phyloP scores from a whole-genome alignment of 176 grass and related monocot species.

The Juncus inflexus region DNA sequence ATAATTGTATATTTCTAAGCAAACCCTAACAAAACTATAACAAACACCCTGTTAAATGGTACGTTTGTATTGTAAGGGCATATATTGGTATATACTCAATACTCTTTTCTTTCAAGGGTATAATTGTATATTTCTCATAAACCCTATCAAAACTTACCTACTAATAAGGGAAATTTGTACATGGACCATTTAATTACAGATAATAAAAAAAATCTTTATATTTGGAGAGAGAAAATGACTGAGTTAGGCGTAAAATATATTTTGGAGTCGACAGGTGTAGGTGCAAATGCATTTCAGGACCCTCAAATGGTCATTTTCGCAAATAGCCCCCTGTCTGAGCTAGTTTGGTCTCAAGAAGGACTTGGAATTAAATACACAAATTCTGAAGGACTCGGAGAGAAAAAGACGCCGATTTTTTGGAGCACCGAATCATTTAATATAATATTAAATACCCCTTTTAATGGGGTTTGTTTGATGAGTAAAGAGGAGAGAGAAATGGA shows the following conservation, averaged over 20 bases:
- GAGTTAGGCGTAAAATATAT: conserved; percentile 19
- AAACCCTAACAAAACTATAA: not conserved
- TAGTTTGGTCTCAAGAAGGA: conserved; percentile 73
- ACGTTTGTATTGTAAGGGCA: too few relatives aligned
- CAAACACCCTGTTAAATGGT: not conserved
- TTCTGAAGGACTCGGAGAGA: conserved; percentile 39
- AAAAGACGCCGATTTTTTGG: conserved; percentile 58
- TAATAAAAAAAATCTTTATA: not conserved
- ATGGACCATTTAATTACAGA: conserved; percentile 3
- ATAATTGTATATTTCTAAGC: too few relatives aligned
- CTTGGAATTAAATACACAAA: conserved; percentile 62
- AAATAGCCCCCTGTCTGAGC: conserved; percentile 58
- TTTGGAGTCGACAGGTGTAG: conserved; percentile 50
- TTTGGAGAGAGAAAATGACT: conserved; percentile 4
- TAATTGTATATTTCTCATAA: not conserved
- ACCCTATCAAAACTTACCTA: not conserved
- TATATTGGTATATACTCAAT: too few relatives aligned
- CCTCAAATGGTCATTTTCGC: conserved; percentile 36
- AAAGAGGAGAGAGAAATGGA: conserved; percentile 8
- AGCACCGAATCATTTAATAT: conserved; percentile 66
- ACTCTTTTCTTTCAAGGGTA: too few relatives aligned
- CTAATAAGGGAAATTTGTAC: conserved; percentile 1
- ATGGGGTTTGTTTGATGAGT: conserved; percentile 32
- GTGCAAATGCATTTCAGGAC: conserved; percentile 77
- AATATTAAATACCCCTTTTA: conserved; percentile 40